Evolutionary conservation across 2,329 filamentous ascomycete genomes (phyloP), one percentile per base, ranked within the genome.

Genomic region (Rhynchosporium agropyri): DNA sequence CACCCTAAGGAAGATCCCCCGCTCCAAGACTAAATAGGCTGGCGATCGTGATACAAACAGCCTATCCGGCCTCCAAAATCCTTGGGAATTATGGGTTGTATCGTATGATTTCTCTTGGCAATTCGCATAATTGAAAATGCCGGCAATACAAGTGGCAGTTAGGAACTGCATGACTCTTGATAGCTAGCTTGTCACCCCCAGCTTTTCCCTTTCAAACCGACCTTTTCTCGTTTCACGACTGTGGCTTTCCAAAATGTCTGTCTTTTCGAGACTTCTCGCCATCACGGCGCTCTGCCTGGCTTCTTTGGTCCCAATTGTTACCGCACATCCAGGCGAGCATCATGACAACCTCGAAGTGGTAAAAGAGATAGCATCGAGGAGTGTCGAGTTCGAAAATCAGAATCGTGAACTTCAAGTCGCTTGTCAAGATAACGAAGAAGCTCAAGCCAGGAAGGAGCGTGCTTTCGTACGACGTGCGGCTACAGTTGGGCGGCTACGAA

Each of bases 341-440:
- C 45, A 62, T 63, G 60, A 65, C 36, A 48, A 58, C 46, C 26
- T 57, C n/a, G 57, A 45, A 33, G 26, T 62, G 7, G 28, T 53
- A 12, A 46, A 56, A 49, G 71, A 72, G 49, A 70, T 78, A 43
- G 74, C 73, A 67, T 71, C 71, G 31, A 73, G 76, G 55, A 76
- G 75, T 40, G 70, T 76, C 46, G 71, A 76, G 62, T 69, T 69
- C 36, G 29, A 55, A 49, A 57, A 56, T 9, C 63, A 64, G 13
- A 38, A 20, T 8, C 48, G 43, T 36, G 49, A 26, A 2, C 29
- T 38, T 20, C 55, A 49, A 12, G 46, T 40, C n/a, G 46, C 36
- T 26, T 63, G 61, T 29, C 31, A 53, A n/a, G 40, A 51, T 36
- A 56, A 50, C 12, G 63, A 61, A 45, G 63, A 64, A 55, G 57